Evolutionary conservation across 805 yeast genomes (phyloP), one percentile per base, ranked within the genome.

Genomic region (Suhomyces emberorum): DNA sequence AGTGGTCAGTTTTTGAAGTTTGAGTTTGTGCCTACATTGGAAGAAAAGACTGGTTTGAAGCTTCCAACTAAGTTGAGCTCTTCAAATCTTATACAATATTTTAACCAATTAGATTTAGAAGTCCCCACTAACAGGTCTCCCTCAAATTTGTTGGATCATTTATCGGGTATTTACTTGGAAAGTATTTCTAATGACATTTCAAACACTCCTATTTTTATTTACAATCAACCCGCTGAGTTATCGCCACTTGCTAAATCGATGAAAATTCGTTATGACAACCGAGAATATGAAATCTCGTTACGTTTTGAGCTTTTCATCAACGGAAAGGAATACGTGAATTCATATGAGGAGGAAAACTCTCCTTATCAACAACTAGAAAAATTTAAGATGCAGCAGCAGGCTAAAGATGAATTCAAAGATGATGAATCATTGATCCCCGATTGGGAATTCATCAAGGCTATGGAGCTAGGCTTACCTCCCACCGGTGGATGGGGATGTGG

Each of bases 401-500:
- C 73, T 22, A 75, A 75, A 34, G 61, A 57, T 1, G 63, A 65
- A 6, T 74, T 54, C 38, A 60, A 71, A 3, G 95, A 85, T 49
- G 48, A 53, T 4, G 96, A 88, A 42, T 59, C 79, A 4, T 65
- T 83, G 24, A 55, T 82, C 0, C 86, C 95, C 0, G 98, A 93
- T 55, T 62, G 75, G 50, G 69, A 70, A 32, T 93, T 78, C 54
- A 76, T 88, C 1, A 71, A 75, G 28, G 76, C 81, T 11, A 80
- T 93, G 89, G 91, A 87, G 54, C 86, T 82, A 73, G 98, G 96
- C 1, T 74, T 93, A 64, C 97, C 98, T 3, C 98, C 98, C 1
- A 91, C 97, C 3, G 98, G 95, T 2, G 99, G 99, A 0, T 86
- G 96, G 86, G 99, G 98, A 0, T 65, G 95, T 41, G 99, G 99